phyloP scores from a whole-genome alignment of 805 yeast genomes.

The Saccharomycopsis olivae region DNA sequence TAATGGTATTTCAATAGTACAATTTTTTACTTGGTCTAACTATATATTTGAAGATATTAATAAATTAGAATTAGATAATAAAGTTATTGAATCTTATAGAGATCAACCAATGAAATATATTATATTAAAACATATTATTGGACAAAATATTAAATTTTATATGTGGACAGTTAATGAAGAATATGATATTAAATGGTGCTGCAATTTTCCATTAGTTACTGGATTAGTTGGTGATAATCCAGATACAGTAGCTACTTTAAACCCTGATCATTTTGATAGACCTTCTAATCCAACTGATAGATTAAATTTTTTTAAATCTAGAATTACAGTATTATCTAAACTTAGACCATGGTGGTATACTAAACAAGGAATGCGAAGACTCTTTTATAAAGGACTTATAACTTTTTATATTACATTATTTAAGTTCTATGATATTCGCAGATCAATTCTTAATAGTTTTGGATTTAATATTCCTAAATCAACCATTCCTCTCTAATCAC shows the following conservation, averaged over 20 bases:
- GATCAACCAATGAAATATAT: constrained; percentile 1
- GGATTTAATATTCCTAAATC: too few relatives aligned
- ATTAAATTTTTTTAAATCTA: not conserved
- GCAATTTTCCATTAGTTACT: constrained; percentile 16
- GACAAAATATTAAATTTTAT: constrained; percentile 22
- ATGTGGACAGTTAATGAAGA: constrained; percentile 28
- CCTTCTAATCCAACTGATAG: not conserved
- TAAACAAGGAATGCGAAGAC: not conserved
- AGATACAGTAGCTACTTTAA: constrained; percentile 5
- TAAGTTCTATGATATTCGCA: too few relatives aligned
- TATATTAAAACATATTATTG: constrained; percentile 1
- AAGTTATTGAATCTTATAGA: not conserved
- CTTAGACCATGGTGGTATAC: not conserved
- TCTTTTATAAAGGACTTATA: too few relatives aligned
- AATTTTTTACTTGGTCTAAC: constrained; percentile 19
- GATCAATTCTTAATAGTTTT: too few relatives aligned
- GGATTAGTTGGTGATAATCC: constrained; percentile 23
- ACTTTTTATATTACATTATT: too few relatives aligned
- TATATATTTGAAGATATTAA: constrained; percentile 11
- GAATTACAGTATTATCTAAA: not conserved
- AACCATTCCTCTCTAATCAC: too few relatives aligned
- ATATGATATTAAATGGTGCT: constrained; percentile 20
- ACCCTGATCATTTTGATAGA: not conserved
- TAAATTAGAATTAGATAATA: not conserved
- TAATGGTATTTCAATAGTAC: constrained; percentile 20